phyloP scores from a whole-genome alignment of 371 early-diverging fungal species.

The Mucor plumbeus region DNA sequence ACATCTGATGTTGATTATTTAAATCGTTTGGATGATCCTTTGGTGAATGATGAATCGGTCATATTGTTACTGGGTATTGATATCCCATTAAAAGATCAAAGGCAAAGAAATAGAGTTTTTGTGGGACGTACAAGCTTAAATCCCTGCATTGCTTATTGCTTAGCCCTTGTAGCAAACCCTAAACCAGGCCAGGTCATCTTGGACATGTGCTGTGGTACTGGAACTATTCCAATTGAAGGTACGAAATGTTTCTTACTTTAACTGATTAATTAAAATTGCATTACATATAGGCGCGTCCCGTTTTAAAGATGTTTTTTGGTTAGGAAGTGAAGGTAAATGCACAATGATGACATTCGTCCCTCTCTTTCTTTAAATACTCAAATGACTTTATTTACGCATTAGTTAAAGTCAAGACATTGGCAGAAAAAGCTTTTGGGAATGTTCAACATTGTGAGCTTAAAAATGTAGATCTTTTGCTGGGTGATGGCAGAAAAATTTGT shows the following conservation, averaged over 20 bases:
- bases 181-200: constrained; percentile 45
- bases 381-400: neutral
- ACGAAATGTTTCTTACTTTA: neutral
- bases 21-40: constrained; percentile 1
- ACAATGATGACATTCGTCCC: neutral
- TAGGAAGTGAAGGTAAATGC: constrained; percentile 50
- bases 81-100: constrained; percentile 32
- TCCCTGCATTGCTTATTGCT: constrained; percentile 50
- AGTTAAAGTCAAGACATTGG: constrained; percentile 41
- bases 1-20: constrained; percentile 6
- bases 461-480: constrained; percentile 44
- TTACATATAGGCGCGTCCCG: constrained; percentile 33
- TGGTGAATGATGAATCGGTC: neutral
- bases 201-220: constrained; percentile 57
- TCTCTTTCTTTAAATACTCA: neutral
- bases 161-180: constrained; percentile 37
- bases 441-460: constrained; percentile 28
- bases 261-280: neutral
- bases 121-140: constrained; percentile 49
- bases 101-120: constrained; percentile 40
- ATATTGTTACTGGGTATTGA: constrained; percentile 34
- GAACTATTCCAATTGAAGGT: constrained; percentile 44
- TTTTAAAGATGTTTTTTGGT: constrained; percentile 42
- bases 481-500: constrained; percentile 42
- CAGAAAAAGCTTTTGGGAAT: constrained; percentile 44